Base-by-base conservation (phyloP, 1,139 yeast species). In the Taiozyma sp. region DNA sequence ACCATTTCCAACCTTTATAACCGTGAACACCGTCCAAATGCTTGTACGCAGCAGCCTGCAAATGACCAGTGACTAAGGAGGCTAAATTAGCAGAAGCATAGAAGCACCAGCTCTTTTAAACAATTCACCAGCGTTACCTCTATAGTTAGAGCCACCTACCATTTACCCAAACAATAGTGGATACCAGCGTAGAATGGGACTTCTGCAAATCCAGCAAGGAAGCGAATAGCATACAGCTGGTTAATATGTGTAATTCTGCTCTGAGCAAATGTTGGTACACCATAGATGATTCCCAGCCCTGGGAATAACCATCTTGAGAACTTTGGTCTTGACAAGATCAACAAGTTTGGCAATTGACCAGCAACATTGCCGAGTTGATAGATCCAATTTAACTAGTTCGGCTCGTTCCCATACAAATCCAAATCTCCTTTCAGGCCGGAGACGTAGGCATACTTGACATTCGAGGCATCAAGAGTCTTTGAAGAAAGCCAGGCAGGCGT, bases 1-100 rank as follows among this genome's bases (percentile, higher is more conserved):
- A 79, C 93, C 93, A 87, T 66, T 84, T 78, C 93, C 95, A 87
- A 32, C 90, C 83, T 9, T 75, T 76, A 39, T 80, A 65, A 4
- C 90, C 90, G 44, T 69, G 70, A 8, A 66, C 69, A 43, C 83
- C 84, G 50, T 75, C 73, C 59, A 85, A 66, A 43, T 71, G 63
- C 53, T 74, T 68, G 56, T 70, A 78, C 48, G 81, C 79, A 39
- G 84, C 76, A 22, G 83, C 81, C 30, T 83, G 80, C 48, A 82
- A 67, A 49, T 81, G 68, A 46, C 85, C 84, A 10, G 83, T 76
- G 3, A 56, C 19, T 8, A 27, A 43, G 14, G 24, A 16, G 14
- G 36, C 38, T 28, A 27, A 43, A 19, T 29, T 27, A 19, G 36
- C 24, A n/a, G 30, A 28, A 29, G 24, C 24, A 19, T 36, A 51